phyloP scores from a whole-genome alignment of 2,329 filamentous ascomycete species.

The Fusarium udum region DNA sequence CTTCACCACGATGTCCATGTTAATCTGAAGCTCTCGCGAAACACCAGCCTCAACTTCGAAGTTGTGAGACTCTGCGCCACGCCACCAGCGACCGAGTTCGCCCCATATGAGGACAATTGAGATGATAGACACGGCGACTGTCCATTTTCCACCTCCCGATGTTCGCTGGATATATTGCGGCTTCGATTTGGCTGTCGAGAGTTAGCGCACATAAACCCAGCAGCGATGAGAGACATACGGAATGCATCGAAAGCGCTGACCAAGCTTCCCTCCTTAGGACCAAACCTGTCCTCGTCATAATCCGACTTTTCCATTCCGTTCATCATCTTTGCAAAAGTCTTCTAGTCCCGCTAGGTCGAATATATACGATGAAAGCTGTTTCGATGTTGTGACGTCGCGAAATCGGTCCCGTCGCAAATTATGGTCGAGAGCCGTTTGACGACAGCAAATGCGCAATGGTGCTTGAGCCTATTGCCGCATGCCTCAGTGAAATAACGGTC shows the following conservation, averaged over 20 bases:
- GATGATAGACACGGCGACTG: slow-evolving; percentile 79
- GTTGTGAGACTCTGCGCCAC: slow-evolving; percentile 83
- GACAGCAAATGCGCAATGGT: slow-evolving; percentile 32
- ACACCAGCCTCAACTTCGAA: slow-evolving; percentile 95
- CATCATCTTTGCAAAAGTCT: slow-evolving; percentile 59
- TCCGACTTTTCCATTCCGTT: slow-evolving; percentile 77
- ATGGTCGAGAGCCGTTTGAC: slow-evolving; percentile 17
- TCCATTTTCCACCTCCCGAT: slow-evolving; percentile 91
- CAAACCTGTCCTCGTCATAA: slow-evolving; percentile 82
- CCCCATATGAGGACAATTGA: slow-evolving; percentile 79
- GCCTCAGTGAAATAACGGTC: slow-evolving; percentile 21
- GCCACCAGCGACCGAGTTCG: slow-evolving; percentile 85
- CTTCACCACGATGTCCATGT: slow-evolving; percentile 88
- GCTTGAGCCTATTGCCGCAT: slow-evolving; percentile 34
- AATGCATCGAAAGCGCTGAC: slow-evolving; percentile 96
- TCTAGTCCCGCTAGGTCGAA: slow-evolving; percentile 29
- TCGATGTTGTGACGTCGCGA: background rate
- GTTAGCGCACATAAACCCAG: slow-evolving; percentile 20
- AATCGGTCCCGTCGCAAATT: slow-evolving; percentile 24
- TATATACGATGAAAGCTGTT: slow-evolving; percentile 15
- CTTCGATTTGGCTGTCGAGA: slow-evolving; percentile 86
- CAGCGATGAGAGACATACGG: slow-evolving; percentile 66
- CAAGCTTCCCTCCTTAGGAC: slow-evolving; percentile 70
- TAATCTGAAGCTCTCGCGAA: slow-evolving; percentile 88
- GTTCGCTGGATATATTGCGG: slow-evolving; percentile 88